Evolutionary conservation across 1,284 basidiomycete species (phyloP).

Genomic region (Cutaneotrichosporon cutaneum): DNA sequence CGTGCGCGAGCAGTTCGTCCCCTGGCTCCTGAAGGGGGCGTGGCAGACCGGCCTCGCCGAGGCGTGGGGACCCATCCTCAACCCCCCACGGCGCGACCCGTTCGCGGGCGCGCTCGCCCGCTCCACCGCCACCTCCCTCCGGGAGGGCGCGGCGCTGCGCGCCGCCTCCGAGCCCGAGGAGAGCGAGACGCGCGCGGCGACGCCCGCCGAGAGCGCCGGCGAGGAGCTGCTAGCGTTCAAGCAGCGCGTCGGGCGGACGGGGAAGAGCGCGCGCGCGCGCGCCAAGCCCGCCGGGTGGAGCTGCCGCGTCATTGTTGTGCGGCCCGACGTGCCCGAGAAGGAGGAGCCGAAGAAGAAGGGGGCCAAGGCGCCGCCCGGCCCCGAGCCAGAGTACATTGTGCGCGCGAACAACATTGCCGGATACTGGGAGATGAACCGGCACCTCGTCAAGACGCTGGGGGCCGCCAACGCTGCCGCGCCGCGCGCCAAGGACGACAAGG

Average conservation of each 20-base stretch:
- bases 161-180: background rate
- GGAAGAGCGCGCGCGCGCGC: slow-evolving; percentile 9
- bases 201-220: slow-evolving; percentile 12
- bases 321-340: slow-evolving; percentile 18
- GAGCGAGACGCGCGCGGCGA: slow-evolving; percentile 2
- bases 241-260: slow-evolving; percentile 1
- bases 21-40: slow-evolving; percentile 81
- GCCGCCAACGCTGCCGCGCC: slow-evolving; percentile 24
- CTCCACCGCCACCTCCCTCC: slow-evolving; percentile 40
- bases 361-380: slow-evolving; percentile 26
- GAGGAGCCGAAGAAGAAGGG: slow-evolving; percentile 18
- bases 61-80: slow-evolving; percentile 45
- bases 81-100: slow-evolving; percentile 44
- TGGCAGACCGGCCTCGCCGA: slow-evolving; percentile 56
- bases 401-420: slow-evolving; percentile 79
- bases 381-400: slow-evolving; percentile 60
- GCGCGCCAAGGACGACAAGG: background rate
- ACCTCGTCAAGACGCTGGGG: slow-evolving; percentile 34
- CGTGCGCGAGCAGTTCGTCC: slow-evolving; percentile 79
- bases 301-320: slow-evolving; percentile 40
- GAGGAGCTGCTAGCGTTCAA: slow-evolving; percentile 25
- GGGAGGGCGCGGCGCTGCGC: slow-evolving; percentile 16
- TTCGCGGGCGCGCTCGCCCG: slow-evolving; percentile 49
- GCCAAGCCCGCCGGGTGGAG: slow-evolving; percentile 30
- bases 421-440: slow-evolving; percentile 77